These are phyloP conservation scores for Mortierella sp. DNA, from an alignment of 371 early-diverging fungal genomes.

Conservation along the genomic window DNA sequence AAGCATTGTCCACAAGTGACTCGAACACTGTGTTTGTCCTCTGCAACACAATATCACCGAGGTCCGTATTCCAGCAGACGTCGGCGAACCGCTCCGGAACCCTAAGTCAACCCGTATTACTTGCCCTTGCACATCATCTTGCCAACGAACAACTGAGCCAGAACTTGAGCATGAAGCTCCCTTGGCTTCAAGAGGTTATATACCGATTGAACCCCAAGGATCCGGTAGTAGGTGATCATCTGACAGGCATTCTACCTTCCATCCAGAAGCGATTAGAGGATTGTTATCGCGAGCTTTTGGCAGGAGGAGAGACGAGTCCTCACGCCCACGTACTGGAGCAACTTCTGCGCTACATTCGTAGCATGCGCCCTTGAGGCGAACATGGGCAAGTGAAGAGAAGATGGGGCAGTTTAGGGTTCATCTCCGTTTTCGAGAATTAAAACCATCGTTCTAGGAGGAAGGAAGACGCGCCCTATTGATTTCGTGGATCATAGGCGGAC, in stretches of 20 bases:
- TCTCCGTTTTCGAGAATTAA: no score
- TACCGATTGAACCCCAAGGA: slow-evolving; percentile 38
- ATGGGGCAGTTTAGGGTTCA: no score
- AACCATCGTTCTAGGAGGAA: no score
- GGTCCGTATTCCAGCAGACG: slow-evolving; percentile 45
- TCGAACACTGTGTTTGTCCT: slow-evolving; percentile 20
- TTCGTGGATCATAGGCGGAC: no score
- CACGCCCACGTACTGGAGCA: slow-evolving; percentile 33
- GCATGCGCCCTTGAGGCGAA: slow-evolving; percentile 17
- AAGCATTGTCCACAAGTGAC: slow-evolving; percentile 46
- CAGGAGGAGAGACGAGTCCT: slow-evolving; percentile 20
- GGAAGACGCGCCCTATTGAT: no score
- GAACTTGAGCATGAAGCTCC: slow-evolving; percentile 31
- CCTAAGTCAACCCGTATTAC: slow-evolving; percentile 43
- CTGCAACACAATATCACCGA: slow-evolving; percentile 44
- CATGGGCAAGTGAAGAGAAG: background rate
- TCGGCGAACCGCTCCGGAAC: slow-evolving; percentile 25
- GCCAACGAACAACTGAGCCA: slow-evolving; percentile 35
- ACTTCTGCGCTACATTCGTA: slow-evolving; percentile 27
- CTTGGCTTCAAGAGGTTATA: slow-evolving; percentile 50
- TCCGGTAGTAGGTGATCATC: slow-evolving; percentile 29
- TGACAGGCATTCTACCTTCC: slow-evolving; percentile 29
- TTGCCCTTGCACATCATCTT: slow-evolving; percentile 42
- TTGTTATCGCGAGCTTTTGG: slow-evolving; percentile 23
- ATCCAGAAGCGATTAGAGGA: slow-evolving; percentile 30